These are phyloP conservation scores for Moesziomyces sp. DNA, from an alignment of 1,284 basidiomycete species.

Conservation along the genomic window DNA sequence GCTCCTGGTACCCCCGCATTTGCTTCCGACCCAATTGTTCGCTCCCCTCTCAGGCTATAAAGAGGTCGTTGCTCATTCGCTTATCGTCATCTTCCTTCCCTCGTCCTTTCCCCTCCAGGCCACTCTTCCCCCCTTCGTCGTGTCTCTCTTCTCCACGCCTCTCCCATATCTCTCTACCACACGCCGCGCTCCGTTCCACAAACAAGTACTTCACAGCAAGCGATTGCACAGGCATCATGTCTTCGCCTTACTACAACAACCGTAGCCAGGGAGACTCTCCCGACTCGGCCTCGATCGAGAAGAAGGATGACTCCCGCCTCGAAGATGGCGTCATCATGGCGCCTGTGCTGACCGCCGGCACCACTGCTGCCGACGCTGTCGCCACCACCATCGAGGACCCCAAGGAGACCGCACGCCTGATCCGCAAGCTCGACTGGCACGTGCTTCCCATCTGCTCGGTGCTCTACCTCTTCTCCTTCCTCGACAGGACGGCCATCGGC, in stretches of 20 bases:
- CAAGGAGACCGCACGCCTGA: slow-evolving; percentile 36
- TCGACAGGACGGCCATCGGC: slow-evolving; percentile 83
- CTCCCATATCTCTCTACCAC: neutral
- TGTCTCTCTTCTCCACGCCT: neutral
- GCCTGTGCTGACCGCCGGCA: slow-evolving; percentile 46
- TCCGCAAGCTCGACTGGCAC: slow-evolving; percentile 53
- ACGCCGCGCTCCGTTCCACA: neutral
- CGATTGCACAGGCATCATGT: slow-evolving; percentile 17
- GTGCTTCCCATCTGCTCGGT: slow-evolving; percentile 67
- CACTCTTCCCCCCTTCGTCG: neutral
- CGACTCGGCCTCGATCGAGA: slow-evolving; percentile 49
- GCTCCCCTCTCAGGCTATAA: neutral
- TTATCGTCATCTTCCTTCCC: neutral
- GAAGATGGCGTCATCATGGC: slow-evolving; percentile 42
- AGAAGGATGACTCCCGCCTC: slow-evolving; percentile 44
- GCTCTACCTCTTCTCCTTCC: slow-evolving; percentile 78
- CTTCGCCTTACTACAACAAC: slow-evolving; percentile 9
- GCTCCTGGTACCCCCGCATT: neutral
- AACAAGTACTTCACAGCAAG: neutral
- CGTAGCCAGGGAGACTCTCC: slow-evolving; percentile 15
- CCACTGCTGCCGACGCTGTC: slow-evolving; percentile 35
- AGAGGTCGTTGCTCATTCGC: neutral
- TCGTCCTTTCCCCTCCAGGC: neutral
- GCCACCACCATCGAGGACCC: slow-evolving; percentile 39
- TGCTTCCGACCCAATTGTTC: neutral